Evolutionary conservation across 2,329 filamentous ascomycete genomes (phyloP), one percentile per base, ranked within the genome.

Genomic region (Xylaria sp.): DNA sequence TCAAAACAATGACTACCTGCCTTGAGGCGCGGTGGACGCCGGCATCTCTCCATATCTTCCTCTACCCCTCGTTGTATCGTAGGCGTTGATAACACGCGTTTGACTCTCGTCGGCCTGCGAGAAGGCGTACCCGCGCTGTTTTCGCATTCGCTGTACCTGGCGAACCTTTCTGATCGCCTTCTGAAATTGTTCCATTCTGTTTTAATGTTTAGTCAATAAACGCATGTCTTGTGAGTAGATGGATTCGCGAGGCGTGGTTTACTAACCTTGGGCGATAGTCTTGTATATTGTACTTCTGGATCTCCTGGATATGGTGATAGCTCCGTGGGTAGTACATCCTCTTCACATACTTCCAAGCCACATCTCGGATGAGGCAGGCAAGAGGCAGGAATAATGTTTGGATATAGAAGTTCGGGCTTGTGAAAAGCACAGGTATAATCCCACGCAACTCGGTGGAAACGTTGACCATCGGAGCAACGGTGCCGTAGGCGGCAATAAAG

Each of bases 221-320:
- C 9, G 20, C 4, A 66, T 51, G 42, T 63, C 33, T 33, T 48
- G 38, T 46, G 66, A 77, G 4, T 6, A 46, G 33, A 77, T 31
- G 6, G 59, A n/a, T 7, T 63, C 65, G 33, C 38, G 84, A 46
- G 54, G 3, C 17, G 33, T 23, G 51, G 20, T 10, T 61, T 20
- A 51, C 87, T 74, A 87, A 94, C 93, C 96, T 90, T 70, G 96
- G 96, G 78, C 96, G 87, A 82, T 99, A 99, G 83, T 99, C 96
- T 83, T 99, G 96, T 69, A 99, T 97, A 77, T 99, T 99, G 84
- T 98, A 99, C 83, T 99, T 99, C 81, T 99, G 96, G 75, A 99
- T 99, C 83, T 99, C 96, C 81, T 99, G 96, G 72, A 99, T 96
- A 80, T 99, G 96, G 76, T 99, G 96, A 78, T 99, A 99, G 51